Percentiles rank a stretch among this genome's conserved stretches.
phyloP scores from a whole-genome alignment of 306 rosid genomes.

The Vigna mungo region DNA sequence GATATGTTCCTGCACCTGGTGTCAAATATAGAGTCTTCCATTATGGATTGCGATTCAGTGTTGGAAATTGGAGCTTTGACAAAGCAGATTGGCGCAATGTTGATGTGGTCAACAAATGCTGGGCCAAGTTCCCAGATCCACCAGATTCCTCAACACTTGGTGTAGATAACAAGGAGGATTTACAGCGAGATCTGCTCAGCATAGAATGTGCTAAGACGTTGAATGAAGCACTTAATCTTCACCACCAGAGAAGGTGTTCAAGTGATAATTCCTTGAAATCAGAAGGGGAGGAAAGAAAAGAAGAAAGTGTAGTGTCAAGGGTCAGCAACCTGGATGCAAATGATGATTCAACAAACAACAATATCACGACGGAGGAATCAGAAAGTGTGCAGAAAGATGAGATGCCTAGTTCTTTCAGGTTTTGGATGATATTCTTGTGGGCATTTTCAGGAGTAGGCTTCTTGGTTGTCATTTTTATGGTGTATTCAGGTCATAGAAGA shows the following conservation, averaged over 20 bases:
- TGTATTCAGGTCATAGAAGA: conserved; percentile 68
- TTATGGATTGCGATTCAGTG: conserved; percentile 80
- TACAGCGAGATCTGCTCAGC: conserved; percentile 78
- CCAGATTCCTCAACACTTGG: conserved; percentile 70
- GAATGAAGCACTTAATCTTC: conserved; percentile 77
- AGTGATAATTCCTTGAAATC: conserved; percentile 55
- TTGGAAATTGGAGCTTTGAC: conserved; percentile 98
- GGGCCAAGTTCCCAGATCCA: conserved; percentile 89
- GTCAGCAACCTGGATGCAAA: conserved; percentile 54
- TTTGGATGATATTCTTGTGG: conserved; percentile 85
- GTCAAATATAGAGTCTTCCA: conserved; percentile 91
- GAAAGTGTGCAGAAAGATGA: conserved; percentile 54
- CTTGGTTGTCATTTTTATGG: conserved; percentile 54
- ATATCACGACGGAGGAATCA: conserved; percentile 41
- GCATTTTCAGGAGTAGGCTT: conserved; percentile 82
- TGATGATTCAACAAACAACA: conserved; percentile 39
- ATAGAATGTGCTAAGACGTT: conserved; percentile 80
- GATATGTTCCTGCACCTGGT: conserved; percentile 77
- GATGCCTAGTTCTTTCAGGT: conserved; percentile 69
- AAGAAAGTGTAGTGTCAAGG: conserved; percentile 53
- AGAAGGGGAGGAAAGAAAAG: conserved; percentile 42
- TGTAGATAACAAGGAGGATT: conserved; percentile 43
- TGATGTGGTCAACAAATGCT: conserved; percentile 80
- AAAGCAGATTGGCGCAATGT: conserved; percentile 83
- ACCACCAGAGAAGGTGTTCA: conserved; percentile 70